Conservation (phyloP, 1,284 basidiomycete species). For the Rhodotorula sp. region DNA sequence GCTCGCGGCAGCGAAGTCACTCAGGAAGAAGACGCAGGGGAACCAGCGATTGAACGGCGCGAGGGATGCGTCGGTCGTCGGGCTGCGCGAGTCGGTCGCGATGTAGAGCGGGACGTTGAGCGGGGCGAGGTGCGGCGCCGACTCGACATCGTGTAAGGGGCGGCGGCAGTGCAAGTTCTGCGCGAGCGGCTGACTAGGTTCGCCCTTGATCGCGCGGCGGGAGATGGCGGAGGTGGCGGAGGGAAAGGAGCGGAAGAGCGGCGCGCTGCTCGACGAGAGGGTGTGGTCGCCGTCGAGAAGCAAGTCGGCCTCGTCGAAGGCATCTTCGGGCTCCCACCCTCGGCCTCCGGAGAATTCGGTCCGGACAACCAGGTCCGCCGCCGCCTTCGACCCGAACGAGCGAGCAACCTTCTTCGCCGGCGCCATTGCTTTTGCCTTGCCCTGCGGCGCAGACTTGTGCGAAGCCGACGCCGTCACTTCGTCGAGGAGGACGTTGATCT, state of each 20-base stretch:
- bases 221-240: not conserved
- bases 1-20: constrained; percentile 18
- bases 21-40: constrained; percentile 37
- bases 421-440: not conserved
- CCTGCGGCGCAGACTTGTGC: not conserved
- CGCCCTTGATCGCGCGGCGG: constrained; percentile 1
- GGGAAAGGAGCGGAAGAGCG: not conserved
- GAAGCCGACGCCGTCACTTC: not conserved
- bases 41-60: constrained; percentile 32
- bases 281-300: not conserved
- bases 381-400: not conserved
- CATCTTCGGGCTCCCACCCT: not conserved
- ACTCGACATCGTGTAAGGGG: constrained; percentile 14
- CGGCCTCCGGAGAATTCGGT: not conserved
- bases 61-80: constrained; percentile 27
- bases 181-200: constrained; percentile 14
- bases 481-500: constrained; percentile 10
- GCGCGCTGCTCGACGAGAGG: not conserved
- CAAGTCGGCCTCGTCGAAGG: not conserved
- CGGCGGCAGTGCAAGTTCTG: constrained; percentile 27
- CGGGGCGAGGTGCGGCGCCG: constrained; percentile 7
- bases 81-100: constrained; percentile 40
- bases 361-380: no score
- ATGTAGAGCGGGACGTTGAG: constrained; percentile 43
- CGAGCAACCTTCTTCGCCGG: not conserved